Evolutionary conservation across 1,284 basidiomycete species (phyloP).

Genomic region (Agaricales sp.): DNA sequence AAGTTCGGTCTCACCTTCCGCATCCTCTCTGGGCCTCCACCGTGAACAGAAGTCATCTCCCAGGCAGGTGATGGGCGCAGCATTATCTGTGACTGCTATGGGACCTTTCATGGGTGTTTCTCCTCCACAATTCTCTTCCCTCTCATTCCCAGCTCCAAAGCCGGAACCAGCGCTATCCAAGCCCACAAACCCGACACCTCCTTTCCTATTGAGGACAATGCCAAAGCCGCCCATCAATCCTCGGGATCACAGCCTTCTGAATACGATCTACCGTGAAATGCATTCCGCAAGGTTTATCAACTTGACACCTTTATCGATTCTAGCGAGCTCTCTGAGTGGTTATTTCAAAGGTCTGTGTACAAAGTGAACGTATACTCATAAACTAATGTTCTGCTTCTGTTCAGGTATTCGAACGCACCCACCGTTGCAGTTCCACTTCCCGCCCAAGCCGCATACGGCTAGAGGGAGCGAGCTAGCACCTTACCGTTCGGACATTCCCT

Average conservation of each 20-base stretch:
- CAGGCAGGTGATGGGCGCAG: too few species aligned
- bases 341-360: constrained; percentile 45
- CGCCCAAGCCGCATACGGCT: constrained; percentile 23
- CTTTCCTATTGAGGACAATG: constrained; percentile 12
- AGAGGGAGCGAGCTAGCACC: constrained; percentile 4
- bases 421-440: constrained; percentile 48
- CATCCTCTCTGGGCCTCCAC: neutral
- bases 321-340: constrained; percentile 43
- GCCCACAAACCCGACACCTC: neutral
- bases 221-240: constrained; percentile 38
- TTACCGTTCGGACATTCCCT: constrained; percentile 10
- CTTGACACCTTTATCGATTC: constrained; percentile 44
- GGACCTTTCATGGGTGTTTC: neutral
- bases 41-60: neutral
- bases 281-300: constrained; percentile 58
- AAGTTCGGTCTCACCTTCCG: neutral
- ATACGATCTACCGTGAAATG: constrained; percentile 57
- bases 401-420: constrained; percentile 54
- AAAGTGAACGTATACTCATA: neutral
- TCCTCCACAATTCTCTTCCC: neutral
- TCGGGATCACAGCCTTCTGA: constrained; percentile 54
- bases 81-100: neutral
- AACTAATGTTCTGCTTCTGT: neutral
- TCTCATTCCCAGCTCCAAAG: neutral
- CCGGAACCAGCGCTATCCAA: neutral